Percentiles rank a stretch among this genome's conserved stretches.
These are phyloP conservation scores for Isoetes taiwanensis DNA, from an alignment of 75 land plant genomes.

Conservation along the genomic window DNA sequence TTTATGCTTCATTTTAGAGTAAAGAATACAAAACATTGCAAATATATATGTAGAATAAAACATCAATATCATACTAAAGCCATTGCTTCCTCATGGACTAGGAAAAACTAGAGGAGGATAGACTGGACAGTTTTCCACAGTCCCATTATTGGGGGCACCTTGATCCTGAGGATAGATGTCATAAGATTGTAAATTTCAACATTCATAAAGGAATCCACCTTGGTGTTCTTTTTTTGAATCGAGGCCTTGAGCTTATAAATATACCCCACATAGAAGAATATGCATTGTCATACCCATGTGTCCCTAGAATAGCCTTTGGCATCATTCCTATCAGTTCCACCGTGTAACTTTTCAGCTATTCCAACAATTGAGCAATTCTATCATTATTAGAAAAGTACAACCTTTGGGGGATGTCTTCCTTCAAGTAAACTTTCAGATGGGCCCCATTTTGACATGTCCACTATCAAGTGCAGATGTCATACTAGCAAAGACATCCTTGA, in stretches of 20 bases:
- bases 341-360: constrained; percentile 61
- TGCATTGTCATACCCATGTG: constrained; percentile 90
- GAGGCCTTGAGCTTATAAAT: constrained; percentile 84
- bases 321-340: constrained; percentile 44
- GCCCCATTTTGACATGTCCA: constrained; percentile 70
- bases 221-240: constrained; percentile 53
- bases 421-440: constrained; percentile 47
- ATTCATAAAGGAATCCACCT: constrained; percentile 75
- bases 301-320: constrained; percentile 57
- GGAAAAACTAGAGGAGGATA: too few relatives aligned
- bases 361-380: constrained; percentile 77
- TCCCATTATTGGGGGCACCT: constrained; percentile 63
- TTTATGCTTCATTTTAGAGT: too few relatives aligned
- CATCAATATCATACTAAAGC: too few relatives aligned
- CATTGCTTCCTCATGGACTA: too few relatives aligned
- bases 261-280: constrained; percentile 81
- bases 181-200: constrained; percentile 77
- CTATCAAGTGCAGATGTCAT: constrained; percentile 59
- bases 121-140: too few relatives aligned
- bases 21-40: too few relatives aligned
- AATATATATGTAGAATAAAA: too few relatives aligned
- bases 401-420: constrained; percentile 74
- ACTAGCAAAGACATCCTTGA: constrained; percentile 33
- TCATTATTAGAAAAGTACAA: constrained; percentile 55
- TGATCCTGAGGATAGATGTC: constrained; percentile 51